A percentile compares a stretch with the other conserved stretches of the same genome.
phyloP scores from a whole-genome alignment of 176 grass and related monocot genomes.

The Oryza meyeriana region DNA sequence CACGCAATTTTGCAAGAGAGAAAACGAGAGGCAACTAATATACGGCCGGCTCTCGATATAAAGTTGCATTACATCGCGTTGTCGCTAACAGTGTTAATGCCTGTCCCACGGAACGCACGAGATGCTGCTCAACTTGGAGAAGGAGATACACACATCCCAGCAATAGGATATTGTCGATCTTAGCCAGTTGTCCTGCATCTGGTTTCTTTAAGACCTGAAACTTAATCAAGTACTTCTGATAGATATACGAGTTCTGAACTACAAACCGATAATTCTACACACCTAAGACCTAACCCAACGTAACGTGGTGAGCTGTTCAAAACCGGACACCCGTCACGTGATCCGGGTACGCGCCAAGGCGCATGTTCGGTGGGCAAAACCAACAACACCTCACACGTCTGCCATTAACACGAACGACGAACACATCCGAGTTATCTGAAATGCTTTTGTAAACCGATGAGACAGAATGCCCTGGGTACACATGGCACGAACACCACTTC shows the following conservation, averaged over 20 bases:
- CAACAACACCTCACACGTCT: not conserved
- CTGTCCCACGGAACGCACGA: not conserved
- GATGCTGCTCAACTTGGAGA: not conserved
- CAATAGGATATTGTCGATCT: not conserved
- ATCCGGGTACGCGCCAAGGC: not conserved
- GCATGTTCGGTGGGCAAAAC: slow-evolving; percentile 15
- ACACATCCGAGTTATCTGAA: not conserved
- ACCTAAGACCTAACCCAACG: not conserved
- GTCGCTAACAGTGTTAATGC: too few relatives aligned
- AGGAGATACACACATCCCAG: not conserved
- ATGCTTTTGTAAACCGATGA: not conserved
- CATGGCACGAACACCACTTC: slow-evolving; percentile 25
- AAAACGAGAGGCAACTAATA: not conserved
- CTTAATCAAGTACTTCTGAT: not conserved
- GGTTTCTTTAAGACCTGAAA: slow-evolving; percentile 16
- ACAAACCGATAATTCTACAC: not conserved
- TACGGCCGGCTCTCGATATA: not conserved
- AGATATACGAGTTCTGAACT: not conserved
- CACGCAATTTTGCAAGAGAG: slow-evolving; percentile 15
- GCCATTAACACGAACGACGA: not conserved
- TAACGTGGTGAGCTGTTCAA: not conserved
- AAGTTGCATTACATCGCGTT: not conserved
- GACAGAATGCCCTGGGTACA: not conserved
- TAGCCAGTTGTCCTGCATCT: not conserved
- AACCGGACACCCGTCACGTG: slow-evolving; percentile 14